These are phyloP conservation scores for Solanum lycopersicoides DNA, from an alignment of 257 asterid species.

Conservation along the genomic window DNA sequence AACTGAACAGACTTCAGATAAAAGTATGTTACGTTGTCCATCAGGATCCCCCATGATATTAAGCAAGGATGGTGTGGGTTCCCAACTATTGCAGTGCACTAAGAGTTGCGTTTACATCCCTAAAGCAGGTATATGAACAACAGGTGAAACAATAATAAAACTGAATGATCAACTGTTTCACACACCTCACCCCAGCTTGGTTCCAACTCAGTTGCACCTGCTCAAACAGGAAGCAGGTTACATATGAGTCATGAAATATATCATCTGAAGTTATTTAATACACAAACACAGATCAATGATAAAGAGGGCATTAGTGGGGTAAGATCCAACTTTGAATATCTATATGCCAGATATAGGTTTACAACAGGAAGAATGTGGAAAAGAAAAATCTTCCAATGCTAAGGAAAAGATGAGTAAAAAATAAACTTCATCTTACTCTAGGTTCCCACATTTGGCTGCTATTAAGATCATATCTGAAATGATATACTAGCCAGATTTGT, in stretches of 20 bases:
- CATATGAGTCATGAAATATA: not conserved
- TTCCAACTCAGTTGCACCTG: slow-evolving; percentile 88
- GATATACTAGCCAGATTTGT: not conserved
- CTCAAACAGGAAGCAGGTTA: slow-evolving; percentile 7
- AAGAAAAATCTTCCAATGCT: not conserved
- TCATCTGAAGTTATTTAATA: not conserved
- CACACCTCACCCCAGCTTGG: slow-evolving; percentile 85
- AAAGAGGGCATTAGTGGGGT: not conserved
- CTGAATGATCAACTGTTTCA: not conserved
- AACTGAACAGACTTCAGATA: not conserved
- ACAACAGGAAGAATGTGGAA: not conserved
- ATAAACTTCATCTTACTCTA: not conserved
- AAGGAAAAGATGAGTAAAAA: not conserved
- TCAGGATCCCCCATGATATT: not conserved
- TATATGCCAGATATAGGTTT: not conserved
- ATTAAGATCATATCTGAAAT: not conserved
- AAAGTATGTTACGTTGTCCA: not conserved
- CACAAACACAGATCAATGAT: not conserved
- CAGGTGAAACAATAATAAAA: not conserved
- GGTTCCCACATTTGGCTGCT: not conserved
- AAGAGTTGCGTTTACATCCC: not conserved
- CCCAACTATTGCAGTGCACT: not conserved
- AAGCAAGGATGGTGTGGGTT: not conserved
- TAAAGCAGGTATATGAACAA: not conserved
- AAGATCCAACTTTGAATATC: not conserved